Percentiles rank a stretch among this genome's conserved stretches.
These are phyloP conservation scores for Russula emetica DNA, from an alignment of 768 basidiomycete genomes.

Conservation along the genomic window DNA sequence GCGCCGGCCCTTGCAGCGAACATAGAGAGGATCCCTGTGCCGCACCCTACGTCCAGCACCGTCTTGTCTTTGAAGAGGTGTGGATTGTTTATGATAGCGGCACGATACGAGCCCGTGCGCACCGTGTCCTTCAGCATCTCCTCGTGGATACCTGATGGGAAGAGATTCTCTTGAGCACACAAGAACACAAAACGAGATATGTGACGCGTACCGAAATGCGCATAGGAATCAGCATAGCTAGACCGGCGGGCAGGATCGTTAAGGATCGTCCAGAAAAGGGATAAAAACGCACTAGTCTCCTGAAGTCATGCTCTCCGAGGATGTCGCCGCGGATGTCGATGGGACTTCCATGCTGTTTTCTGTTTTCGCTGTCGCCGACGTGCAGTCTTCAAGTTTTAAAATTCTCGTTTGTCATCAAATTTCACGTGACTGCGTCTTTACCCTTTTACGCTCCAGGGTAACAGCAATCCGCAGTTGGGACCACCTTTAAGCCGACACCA, in stretches of 20 bases:
- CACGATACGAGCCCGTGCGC: constrained; percentile 91
- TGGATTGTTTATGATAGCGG: constrained; percentile 89
- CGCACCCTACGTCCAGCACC: constrained; percentile 97
- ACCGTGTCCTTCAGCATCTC: constrained; percentile 99
- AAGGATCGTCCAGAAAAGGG: constrained; percentile 24
- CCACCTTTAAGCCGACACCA: background rate
- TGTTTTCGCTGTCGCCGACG: background rate
- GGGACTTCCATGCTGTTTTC: constrained; percentile 16
- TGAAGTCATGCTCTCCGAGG: constrained; percentile 58
- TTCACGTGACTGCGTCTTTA: background rate
- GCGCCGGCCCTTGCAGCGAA: constrained; percentile 97
- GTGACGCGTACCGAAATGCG: constrained; percentile 72
- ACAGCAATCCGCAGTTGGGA: background rate
- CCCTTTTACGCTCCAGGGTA: no score
- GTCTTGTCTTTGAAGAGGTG: constrained; percentile 97
- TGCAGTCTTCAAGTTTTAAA: background rate
- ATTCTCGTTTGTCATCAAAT: background rate
- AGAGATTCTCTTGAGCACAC: background rate
- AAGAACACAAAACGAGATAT: background rate
- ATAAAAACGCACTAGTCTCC: constrained; percentile 70
- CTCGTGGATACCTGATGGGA: constrained; percentile 83
- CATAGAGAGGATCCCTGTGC: constrained; percentile 97
- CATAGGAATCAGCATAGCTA: constrained; percentile 95
- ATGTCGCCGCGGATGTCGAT: constrained; percentile 11
- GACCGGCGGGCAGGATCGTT: constrained; percentile 12